Evolutionary conservation across 441 rosid genomes (phyloP), one percentile per base, ranked within the genome.

Genomic region (Gossypium schwendimanii): DNA sequence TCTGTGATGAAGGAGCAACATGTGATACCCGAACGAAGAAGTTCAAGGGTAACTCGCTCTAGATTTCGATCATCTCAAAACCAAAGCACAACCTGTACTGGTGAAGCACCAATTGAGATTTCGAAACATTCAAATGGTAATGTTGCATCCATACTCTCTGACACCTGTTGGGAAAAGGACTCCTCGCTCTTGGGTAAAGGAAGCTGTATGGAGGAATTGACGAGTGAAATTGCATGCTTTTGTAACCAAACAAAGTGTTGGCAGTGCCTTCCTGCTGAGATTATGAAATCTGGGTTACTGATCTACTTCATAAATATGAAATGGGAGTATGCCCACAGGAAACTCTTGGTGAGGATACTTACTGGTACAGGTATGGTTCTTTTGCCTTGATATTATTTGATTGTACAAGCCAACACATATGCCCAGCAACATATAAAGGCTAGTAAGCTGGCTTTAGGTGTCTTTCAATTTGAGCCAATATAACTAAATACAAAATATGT

Each of bases 301-400:
- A 77, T 52, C 70, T 83, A 72, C 78, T 78, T 83, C 65, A 71
- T 90, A 33, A 75, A 68, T 66, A 57, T 90, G 79, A 90, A 86
- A 76, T 84, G 92, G 97, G 95, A 95, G 81, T 76, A 89, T 71
- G 80, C 76, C 73, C 85, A 87, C 73, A 85, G 98, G 83, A 86
- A 78, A 68, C 85, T 87, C 53, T 81, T 80, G 58, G 68, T 85
- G 68, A 80, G 87, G 78, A 75, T 85, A 57, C 88, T 95, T 44
- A 69, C 77, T 78, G 85, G 87, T 64, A 83, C 82, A 68, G 97
- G 99, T 95, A 87, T 74, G 88, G 21, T 73, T 53, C 73, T 65
- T 62, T 63, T 70, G 61, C 76, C 76, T 52, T 69, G 66, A 72
- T 75, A 47, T 69, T 15, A 33, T 60, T 75, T 47, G n/a, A 53